A percentile compares a stretch with the other conserved stretches of the same genome.
Evolutionary conservation across 106 monocot species (phyloP).

Genomic region (Ottelia alismoides): DNA sequence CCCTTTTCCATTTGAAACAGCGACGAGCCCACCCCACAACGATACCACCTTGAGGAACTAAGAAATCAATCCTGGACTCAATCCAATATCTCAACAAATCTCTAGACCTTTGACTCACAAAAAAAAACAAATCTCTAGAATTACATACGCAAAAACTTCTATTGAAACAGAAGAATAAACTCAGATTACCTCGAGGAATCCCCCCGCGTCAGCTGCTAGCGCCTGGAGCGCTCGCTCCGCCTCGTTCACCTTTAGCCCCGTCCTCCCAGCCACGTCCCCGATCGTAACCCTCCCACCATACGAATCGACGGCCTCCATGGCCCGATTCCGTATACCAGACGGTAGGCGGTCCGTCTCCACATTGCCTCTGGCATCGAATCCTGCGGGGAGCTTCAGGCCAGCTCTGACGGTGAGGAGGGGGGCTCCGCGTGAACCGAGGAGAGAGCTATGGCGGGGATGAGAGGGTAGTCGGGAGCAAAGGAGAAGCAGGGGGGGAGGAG

Average conservation of each 20-base stretch:
- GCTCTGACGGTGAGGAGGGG: constrained; percentile 23
- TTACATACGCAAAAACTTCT: too few species aligned
- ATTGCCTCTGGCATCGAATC: constrained; percentile 40
- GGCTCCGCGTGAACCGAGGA: neutral
- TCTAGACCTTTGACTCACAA: too few species aligned
- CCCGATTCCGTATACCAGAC: constrained; percentile 51
- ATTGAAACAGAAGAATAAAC: too few species aligned
- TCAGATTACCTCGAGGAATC: constrained; percentile 99
- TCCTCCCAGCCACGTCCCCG: constrained; percentile 71
- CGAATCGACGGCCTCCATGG: constrained; percentile 71
- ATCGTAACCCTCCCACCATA: constrained; percentile 79
- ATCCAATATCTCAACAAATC: too few species aligned
- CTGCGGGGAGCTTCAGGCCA: constrained; percentile 33
- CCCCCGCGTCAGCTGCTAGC: constrained; percentile 76
- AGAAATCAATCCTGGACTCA: neutral
- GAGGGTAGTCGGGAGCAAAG: too few species aligned
- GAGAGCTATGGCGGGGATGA: too few species aligned
- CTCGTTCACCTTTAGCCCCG: constrained; percentile 73
- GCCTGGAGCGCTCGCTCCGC: constrained; percentile 91
- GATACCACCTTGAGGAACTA: neutral
- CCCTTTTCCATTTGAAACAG: too few species aligned
- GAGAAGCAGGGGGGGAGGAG: too few species aligned
- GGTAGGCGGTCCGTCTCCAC: constrained; percentile 84
- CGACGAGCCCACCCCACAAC: too few species aligned
- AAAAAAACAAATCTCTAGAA: too few species aligned